Percentiles rank a stretch among this genome's conserved stretches.
Evolutionary conservation across 768 basidiomycete genomes (phyloP).

Genomic region (Naganishia vaughanmartiniae): DNA sequence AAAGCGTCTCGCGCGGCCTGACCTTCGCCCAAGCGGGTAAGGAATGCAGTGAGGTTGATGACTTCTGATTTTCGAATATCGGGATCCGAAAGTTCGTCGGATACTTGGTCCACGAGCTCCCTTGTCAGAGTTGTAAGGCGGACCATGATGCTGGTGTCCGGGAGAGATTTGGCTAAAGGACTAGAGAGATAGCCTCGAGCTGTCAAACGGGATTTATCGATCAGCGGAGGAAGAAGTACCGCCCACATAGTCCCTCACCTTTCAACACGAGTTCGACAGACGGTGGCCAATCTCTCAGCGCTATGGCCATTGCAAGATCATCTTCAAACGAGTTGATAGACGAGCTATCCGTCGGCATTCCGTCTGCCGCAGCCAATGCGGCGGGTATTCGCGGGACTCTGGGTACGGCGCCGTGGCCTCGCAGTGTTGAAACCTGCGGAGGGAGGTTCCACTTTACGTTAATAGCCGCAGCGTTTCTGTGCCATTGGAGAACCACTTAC

Average conservation of each 20-base stretch:
- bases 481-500: constrained; percentile 37
- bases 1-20: constrained; percentile 79
- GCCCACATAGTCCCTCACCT: constrained; percentile 56
- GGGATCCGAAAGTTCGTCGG: constrained; percentile 70
- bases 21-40: constrained; percentile 71
- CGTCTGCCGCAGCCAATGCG: constrained; percentile 61
- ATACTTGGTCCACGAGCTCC: constrained; percentile 65
- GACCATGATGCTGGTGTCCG: constrained; percentile 53
- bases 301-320: constrained; percentile 83
- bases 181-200: constrained; percentile 8
- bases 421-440: not conserved
- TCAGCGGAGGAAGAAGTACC: not conserved
- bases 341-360: constrained; percentile 64
- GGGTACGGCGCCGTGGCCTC: constrained; percentile 5
- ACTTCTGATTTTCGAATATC: constrained; percentile 74
- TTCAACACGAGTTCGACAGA: constrained; percentile 81
- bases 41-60: constrained; percentile 67
- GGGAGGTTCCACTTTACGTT: not conserved
- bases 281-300: constrained; percentile 80
- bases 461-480: not conserved
- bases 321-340: constrained; percentile 75
- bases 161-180: constrained; percentile 53
- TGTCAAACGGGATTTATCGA: not conserved
- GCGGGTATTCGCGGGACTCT: constrained; percentile 65
- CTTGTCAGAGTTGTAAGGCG: constrained; percentile 66